Conservation (phyloP, 1,139 yeast species). For the Nakaseomyces uthaithaninus region DNA sequence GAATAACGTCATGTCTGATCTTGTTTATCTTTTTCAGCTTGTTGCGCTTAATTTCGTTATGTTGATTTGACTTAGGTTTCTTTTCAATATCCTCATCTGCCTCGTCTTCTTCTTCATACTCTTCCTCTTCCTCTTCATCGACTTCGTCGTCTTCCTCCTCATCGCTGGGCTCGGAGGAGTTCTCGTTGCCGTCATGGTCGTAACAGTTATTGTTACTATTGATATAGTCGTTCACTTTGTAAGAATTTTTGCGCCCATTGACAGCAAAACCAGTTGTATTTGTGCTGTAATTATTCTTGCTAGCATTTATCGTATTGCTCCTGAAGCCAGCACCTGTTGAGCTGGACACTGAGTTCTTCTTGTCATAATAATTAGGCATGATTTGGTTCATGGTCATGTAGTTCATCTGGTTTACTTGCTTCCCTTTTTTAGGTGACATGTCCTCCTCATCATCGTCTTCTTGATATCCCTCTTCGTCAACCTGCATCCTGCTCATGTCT, state of each 20-base stretch:
- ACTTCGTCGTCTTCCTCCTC: constrained; percentile 19
- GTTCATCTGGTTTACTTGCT: constrained; percentile 6
- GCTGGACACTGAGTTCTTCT: neutral
- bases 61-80: constrained; percentile 2
- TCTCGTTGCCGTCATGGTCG: constrained; percentile 7
- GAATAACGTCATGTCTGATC: neutral
- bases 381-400: constrained; percentile 7
- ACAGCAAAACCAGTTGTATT: constrained; percentile 2
- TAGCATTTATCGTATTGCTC: neutral
- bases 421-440: neutral
- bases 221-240: neutral
- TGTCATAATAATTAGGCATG: neutral
- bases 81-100: constrained; percentile 1
- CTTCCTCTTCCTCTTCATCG: constrained; percentile 14
- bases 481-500: neutral
- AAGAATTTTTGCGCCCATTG: constrained; percentile 1
- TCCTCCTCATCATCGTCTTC: constrained; percentile 28
- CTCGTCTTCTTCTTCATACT: constrained; percentile 10
- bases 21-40: constrained; percentile 4
- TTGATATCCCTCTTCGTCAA: constrained; percentile 28
- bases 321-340: neutral
- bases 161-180: constrained; percentile 12
- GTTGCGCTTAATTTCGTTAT: constrained; percentile 5
- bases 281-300: constrained; percentile 1
- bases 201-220: neutral